Base-by-base conservation (phyloP, 139 green algal species). In the Parachlorella kessleri region DNA sequence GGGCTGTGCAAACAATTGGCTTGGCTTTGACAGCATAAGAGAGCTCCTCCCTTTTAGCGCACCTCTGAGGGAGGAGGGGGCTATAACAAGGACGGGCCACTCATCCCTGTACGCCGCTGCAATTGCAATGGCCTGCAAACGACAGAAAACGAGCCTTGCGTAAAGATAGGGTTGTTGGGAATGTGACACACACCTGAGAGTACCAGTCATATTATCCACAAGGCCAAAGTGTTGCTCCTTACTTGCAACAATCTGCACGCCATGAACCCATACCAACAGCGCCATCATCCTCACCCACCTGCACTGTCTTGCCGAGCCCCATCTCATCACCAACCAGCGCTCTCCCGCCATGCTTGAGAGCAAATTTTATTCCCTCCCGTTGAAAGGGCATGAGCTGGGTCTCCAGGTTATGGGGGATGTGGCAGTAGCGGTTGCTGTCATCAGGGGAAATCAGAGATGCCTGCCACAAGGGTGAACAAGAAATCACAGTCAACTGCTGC, bases 271-370 rank as follows among this genome's bases (percentile, higher is more conserved):
- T n/a, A n/a, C n/a, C n/a, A n/a, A n/a, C n/a, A n/a, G n/a, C n/a
- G n/a, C n/a, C n/a, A n/a, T n/a, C n/a, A n/a, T n/a, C n/a, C n/a
- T n/a, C 48, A 59, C 48, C 48, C 48, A 59, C 48, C 48, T 59
- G 91, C 66, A 96, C 89, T 23, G 93, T 97, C 86, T 97, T 97
- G 42, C 92, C 93, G 40, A 95, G 42, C 23, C 80, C 55, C 77
- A 86, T 84, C 39, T 89, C 86, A 64, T 91, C 87, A 40, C 87
- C 92, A 7, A 97, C 86, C 55, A 97, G 87, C 24, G 88, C 86
- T 23, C 93, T 71, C 4, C 93, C 93, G 18, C 93, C 93, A 1
- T 78, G 82, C 6, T 69, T 55, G 39, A 97, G 87, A 24, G 78
- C 91, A 82, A 94, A 97, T 67, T 81, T 73, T n/a, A 97, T 88